A percentile compares a stretch with the other conserved stretches of the same genome.
Conservation (phyloP, 441 rosid genomes). For the Adansonia gregorii region DNA sequence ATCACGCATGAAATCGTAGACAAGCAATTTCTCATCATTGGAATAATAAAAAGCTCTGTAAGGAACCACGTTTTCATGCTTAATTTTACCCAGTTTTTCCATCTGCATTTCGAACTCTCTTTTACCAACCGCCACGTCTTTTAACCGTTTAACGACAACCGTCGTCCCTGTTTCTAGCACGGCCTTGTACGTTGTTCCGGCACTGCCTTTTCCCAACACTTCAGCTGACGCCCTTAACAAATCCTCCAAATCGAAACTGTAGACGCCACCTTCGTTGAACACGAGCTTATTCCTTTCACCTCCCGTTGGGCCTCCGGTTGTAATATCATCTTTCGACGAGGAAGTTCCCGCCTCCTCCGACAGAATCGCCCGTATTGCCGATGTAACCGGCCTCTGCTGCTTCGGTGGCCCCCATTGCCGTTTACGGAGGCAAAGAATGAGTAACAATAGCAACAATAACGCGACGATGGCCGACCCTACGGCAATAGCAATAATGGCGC, state of each 20-base stretch:
- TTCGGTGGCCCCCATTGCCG: slow-evolving; percentile 35
- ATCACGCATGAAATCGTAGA: slow-evolving; percentile 74
- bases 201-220: slow-evolving; percentile 91
- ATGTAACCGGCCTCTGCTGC: slow-evolving; percentile 34
- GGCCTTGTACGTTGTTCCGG: slow-evolving; percentile 93
- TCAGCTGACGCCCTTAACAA: slow-evolving; percentile 92
- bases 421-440: slow-evolving; percentile 55
- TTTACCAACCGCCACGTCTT: slow-evolving; percentile 70
- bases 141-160: slow-evolving; percentile 86
- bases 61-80: slow-evolving; percentile 76
- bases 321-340: slow-evolving; percentile 78
- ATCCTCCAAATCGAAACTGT: slow-evolving; percentile 89
- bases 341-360: slow-evolving; percentile 71
- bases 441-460: slow-evolving; percentile 45
- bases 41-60: slow-evolving; percentile 79
- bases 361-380: slow-evolving; percentile 34
- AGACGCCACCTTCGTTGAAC: slow-evolving; percentile 77
- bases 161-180: slow-evolving; percentile 92
- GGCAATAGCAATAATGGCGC: slow-evolving; percentile 65
- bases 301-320: slow-evolving; percentile 68
- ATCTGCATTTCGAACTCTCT: slow-evolving; percentile 78
- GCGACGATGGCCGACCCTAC: slow-evolving; percentile 50
- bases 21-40: slow-evolving; percentile 87
- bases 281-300: slow-evolving; percentile 85
- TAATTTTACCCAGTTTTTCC: slow-evolving; percentile 69